A percentile compares a stretch with the other conserved stretches of the same genome.
Conservation (phyloP, 2,329 filamentous ascomycete species). For the Alternaria consortialis region DNA sequence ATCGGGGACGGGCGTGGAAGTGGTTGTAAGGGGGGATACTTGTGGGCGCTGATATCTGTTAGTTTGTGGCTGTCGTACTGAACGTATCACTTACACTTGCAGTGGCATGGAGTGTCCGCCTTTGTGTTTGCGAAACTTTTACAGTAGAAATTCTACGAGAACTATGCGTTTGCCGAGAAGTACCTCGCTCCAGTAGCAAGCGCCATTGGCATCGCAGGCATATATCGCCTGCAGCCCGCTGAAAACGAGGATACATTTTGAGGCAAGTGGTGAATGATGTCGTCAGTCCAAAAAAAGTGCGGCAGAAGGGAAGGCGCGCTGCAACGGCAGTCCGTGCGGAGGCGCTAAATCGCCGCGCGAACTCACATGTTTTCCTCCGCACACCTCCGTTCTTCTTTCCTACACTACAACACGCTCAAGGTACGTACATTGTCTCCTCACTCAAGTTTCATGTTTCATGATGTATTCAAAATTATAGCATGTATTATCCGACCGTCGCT, state of each 20-base stretch:
- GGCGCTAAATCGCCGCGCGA: conserved; percentile 23
- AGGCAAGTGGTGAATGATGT: conserved; percentile 10
- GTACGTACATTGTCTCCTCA: conserved; percentile 26
- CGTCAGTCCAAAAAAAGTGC: conserved; percentile 15
- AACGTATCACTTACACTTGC: conserved; percentile 24
- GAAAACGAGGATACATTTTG: conserved; percentile 29
- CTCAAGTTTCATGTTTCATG: conserved; percentile 29
- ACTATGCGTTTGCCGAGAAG: conserved; percentile 5
- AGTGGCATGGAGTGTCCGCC: conserved; percentile 36
- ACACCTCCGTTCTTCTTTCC: conserved; percentile 15
- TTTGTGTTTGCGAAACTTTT: conserved; percentile 18
- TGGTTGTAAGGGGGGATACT: conserved; percentile 7
- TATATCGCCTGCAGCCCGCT: conserved; percentile 23
- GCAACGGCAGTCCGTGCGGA: conserved; percentile 21
- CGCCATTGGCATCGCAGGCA: conserved; percentile 42
- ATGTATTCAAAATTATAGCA: conserved; percentile 56
- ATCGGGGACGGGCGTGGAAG: conserved; percentile 16
- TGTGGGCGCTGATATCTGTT: conserved; percentile 28
- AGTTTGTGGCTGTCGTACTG: conserved; percentile 7
- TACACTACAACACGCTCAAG: conserved; percentile 20
- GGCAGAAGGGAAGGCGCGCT: conserved; percentile 26
- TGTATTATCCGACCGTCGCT: conserved; percentile 59
- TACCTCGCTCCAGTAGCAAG: conserved; percentile 16
- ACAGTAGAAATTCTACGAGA: conserved; percentile 14
- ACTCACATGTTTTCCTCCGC: conserved; percentile 29